Conservation (phyloP, 352 stramenopile genomes). For the Discostella stelligera region DNA sequence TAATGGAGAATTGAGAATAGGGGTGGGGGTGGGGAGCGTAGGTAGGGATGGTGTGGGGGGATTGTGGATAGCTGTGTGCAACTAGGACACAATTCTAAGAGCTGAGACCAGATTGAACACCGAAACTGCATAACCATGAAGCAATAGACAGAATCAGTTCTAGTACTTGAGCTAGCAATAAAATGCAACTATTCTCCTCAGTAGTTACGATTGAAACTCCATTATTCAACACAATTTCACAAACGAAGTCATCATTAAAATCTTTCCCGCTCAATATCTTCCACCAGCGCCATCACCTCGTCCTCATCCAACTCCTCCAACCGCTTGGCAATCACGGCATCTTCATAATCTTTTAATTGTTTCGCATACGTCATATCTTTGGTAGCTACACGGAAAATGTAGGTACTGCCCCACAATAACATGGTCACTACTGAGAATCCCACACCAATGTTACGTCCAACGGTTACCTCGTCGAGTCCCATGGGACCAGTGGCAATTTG, state of each 20-base stretch:
- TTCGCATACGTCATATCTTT: conserved; percentile 86
- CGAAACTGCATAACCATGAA: neutral
- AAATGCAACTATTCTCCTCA: neutral
- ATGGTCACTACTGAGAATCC: conserved; percentile 75
- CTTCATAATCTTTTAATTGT: conserved; percentile 84
- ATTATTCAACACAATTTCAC: too few relatives aligned
- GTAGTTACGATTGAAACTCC: too few relatives aligned
- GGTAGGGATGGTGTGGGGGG: neutral
- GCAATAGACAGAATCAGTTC: neutral
- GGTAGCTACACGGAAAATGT: conserved; percentile 82
- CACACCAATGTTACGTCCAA: conserved; percentile 74
- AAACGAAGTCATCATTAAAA: conserved; percentile 34
- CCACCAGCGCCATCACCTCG: conserved; percentile 79
- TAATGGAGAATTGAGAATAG: conserved; percentile 29
- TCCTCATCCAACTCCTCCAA: conserved; percentile 84
- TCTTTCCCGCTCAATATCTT: conserved; percentile 74
- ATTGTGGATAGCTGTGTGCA: too few relatives aligned
- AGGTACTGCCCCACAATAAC: conserved; percentile 76
- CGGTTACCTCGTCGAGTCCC: conserved; percentile 70
- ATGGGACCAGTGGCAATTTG: conserved; percentile 59
- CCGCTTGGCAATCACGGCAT: conserved; percentile 83
- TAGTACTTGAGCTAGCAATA: neutral
- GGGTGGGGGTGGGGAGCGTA: too few relatives aligned
- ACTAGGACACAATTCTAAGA: too few relatives aligned
- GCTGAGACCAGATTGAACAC: neutral